These are phyloP conservation scores for Nicotiana undulata DNA, from an alignment of 257 asterid genomes.

Conservation along the genomic window DNA sequence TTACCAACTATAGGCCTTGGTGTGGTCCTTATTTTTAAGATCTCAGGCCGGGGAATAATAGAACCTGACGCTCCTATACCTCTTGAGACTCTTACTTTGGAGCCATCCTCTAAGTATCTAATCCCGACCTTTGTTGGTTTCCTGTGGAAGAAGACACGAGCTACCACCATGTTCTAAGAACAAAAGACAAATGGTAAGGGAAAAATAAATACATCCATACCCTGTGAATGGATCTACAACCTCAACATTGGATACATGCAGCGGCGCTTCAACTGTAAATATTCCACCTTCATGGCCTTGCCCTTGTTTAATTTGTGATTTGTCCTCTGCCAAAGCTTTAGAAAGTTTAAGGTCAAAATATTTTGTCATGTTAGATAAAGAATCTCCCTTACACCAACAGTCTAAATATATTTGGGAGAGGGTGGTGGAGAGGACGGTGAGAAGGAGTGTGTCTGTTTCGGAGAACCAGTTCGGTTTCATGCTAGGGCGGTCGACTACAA, in stretches of 20 bases:
- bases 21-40: slow-evolving; percentile 68
- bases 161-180: slow-evolving; percentile 3
- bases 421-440: no score
- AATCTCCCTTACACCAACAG: neutral
- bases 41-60: slow-evolving; percentile 86
- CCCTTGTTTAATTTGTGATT: slow-evolving; percentile 75
- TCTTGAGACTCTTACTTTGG: slow-evolving; percentile 76
- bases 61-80: slow-evolving; percentile 88
- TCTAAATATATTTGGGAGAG: neutral
- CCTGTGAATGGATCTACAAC: slow-evolving; percentile 87
- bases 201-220: slow-evolving; percentile 27
- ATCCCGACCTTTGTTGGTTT: slow-evolving; percentile 78
- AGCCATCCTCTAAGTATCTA: slow-evolving; percentile 76
- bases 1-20: slow-evolving; percentile 87
- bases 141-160: slow-evolving; percentile 38
- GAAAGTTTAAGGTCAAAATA: neutral
- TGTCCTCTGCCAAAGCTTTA: neutral
- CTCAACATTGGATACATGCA: slow-evolving; percentile 89
- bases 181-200: neutral
- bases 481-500: no score
- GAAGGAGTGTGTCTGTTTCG: no score
- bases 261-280: slow-evolving; percentile 92
- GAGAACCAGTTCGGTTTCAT: no score
- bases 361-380: neutral
- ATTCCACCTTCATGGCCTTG: slow-evolving; percentile 99